Evolutionary conservation across 1,139 yeast species (phyloP).

Genomic region (Suhomyces bokatorum): DNA sequence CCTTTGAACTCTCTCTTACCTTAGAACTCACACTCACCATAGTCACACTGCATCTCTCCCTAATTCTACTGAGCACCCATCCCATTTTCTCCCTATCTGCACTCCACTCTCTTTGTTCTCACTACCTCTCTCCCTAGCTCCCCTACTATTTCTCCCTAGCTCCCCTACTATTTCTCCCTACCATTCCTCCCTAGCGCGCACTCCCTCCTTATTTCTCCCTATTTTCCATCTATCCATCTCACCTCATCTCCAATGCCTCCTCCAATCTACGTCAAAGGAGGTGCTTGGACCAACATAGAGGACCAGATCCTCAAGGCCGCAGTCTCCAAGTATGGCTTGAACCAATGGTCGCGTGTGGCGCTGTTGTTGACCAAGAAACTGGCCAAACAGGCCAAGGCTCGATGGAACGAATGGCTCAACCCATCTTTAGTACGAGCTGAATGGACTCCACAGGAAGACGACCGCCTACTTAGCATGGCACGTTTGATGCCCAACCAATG

Average conservation of each 20-base stretch:
- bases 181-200: neutral
- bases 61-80: too few species aligned
- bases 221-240: neutral
- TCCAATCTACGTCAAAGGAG: conserved; percentile 80
- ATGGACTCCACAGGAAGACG: conserved; percentile 82
- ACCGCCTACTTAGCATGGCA: conserved; percentile 63
- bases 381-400: conserved; percentile 87
- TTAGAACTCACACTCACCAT: too few species aligned
- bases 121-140: neutral
- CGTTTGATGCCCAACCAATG: conserved; percentile 87
- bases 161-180: neutral
- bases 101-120: too few species aligned
- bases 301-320: conserved; percentile 91
- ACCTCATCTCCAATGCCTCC: conserved; percentile 15
- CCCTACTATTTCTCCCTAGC: neutral
- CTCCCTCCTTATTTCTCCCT: neutral
- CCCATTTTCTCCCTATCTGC: too few species aligned
- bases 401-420: conserved; percentile 90
- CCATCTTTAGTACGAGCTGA: conserved; percentile 64
- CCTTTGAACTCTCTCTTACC: too few species aligned
- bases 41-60: too few species aligned
- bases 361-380: conserved; percentile 82
- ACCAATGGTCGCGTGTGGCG: conserved; percentile 93
- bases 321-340: conserved; percentile 86
- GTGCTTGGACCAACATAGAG: conserved; percentile 88